Evolutionary conservation across 164 flowering plant species (phyloP), one percentile per base, ranked within the genome.

Genomic region (Vitis amurensis): DNA sequence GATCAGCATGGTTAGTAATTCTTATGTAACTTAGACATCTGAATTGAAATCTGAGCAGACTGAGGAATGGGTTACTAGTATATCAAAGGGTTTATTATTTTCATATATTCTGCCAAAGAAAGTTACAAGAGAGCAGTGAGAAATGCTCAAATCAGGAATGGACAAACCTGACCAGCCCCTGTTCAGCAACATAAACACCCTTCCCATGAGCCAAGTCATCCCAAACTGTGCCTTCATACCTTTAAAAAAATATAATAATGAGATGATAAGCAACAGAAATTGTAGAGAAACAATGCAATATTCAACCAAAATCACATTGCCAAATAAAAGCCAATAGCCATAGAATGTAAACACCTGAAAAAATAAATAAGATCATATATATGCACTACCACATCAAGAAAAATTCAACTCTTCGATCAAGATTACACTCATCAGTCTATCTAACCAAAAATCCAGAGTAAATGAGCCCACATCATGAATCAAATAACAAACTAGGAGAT

Each of bases 211-310:
- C 98, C 84, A 86, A 69, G 77, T 94, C 99, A 82, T 94, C 97
- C 97, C 97, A 94, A 52, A 92, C 91, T 37, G 99, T 92, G 58
- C 98, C 99, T 85, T 94, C 99, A 78, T 91, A 94, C 83, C 99
- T 94, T 69, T 8, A 72, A 59, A 63, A 10, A 27, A 19, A 50
- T 61, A 63, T 17, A 27, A 71, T 6, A 62, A 68, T 47, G 2
- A 51, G 1, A 59, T 11, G 58, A 16, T 30, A 56, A 9, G 15
- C 23, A 23, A 31, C 30, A n/a, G 47, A n/a, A 16, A 61, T 44
- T 7, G 15, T 44, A n/a, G 7, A 17, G 37, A 58, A 12, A 37
- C 44, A 37, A 37, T 37, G 7, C 16, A 11, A 53, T 50, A 13
- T 19, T 16, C 14, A 50, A 13, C 16, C 11, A 14, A 50, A 65